phyloP scores from a whole-genome alignment of 2,329 filamentous ascomycete species.

The Colletotrichum chlorophyti region DNA sequence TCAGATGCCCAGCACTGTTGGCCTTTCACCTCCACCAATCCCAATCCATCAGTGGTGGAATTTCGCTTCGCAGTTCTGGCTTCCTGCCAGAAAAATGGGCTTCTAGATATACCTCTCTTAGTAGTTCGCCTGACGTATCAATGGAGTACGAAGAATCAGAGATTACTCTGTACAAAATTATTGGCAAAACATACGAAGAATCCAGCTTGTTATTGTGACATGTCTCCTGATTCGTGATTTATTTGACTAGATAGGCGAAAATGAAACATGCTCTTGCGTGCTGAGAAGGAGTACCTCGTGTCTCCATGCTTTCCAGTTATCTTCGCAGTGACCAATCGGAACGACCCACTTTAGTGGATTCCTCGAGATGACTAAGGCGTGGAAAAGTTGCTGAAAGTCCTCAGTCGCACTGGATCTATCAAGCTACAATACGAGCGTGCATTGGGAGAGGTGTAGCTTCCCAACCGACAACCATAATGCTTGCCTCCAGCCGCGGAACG shows the following conservation, averaged over 20 bases:
- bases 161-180: slow-evolving; percentile 29
- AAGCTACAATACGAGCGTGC: background rate
- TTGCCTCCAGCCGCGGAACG: slow-evolving; percentile 68
- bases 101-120: slow-evolving; percentile 49
- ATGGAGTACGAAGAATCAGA: slow-evolving; percentile 39
- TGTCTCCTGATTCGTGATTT: too few relatives aligned
- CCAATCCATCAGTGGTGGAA: slow-evolving; percentile 21
- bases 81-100: slow-evolving; percentile 36
- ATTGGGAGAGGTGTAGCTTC: slow-evolving; percentile 14
- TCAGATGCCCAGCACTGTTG: too few relatives aligned
- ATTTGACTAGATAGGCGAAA: too few relatives aligned
- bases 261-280: too few relatives aligned
- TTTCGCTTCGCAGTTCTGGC: slow-evolving; percentile 35
- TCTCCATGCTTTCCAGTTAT: too few relatives aligned
- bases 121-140: slow-evolving; percentile 39
- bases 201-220: too few relatives aligned
- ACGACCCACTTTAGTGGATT: slow-evolving; percentile 2
- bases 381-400: slow-evolving; percentile 35
- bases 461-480: slow-evolving; percentile 59
- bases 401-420: background rate
- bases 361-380: slow-evolving; percentile 39
- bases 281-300: too few relatives aligned
- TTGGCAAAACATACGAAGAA: background rate
- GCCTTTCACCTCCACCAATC: background rate
- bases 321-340: slow-evolving; percentile 9